phyloP scores from a whole-genome alignment of 139 green algal species.

The Astrephomene gubernaculifera region DNA sequence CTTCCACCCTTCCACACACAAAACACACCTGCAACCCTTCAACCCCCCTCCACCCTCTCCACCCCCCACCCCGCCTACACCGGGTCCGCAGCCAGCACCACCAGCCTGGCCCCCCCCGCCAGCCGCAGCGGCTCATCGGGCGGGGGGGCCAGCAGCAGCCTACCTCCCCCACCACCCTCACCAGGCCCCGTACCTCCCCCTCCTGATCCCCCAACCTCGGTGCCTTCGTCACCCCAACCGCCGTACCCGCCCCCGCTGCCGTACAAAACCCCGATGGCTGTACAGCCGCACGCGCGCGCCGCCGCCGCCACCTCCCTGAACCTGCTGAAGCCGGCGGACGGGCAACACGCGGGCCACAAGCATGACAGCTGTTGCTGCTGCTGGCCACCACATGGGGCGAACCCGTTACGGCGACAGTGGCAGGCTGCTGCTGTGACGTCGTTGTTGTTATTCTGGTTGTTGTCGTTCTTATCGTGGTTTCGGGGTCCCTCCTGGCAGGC shows the following conservation, averaged over 20 bases:
- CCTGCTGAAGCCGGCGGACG: no score
- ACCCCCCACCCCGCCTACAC: no score
- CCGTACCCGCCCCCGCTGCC: background rate
- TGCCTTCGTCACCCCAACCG: background rate
- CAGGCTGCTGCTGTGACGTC: background rate
- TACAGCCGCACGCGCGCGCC: slow-evolving; percentile 14
- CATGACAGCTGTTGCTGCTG: background rate
- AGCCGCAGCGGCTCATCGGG: slow-evolving; percentile 8
- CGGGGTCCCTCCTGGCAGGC: no score
- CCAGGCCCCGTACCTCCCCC: no score
- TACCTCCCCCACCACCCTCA: background rate
- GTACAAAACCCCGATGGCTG: slow-evolving; percentile 19
- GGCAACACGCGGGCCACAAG: no score
- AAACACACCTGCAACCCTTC: no score
- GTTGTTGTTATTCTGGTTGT: background rate
- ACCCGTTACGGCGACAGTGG: background rate
- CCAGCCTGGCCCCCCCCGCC: background rate
- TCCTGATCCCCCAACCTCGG: background rate
- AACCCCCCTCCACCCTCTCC: no score
- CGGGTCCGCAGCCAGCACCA: slow-evolving; percentile 25
- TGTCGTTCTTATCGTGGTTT: background rate
- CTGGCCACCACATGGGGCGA: background rate
- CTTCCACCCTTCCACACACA: no score
- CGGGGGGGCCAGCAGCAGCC: slow-evolving; percentile 25
- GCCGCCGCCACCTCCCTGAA: background rate